Conservation (phyloP, 495 filamentous ascomycete genomes). For the Penicillium antarcticum region DNA sequence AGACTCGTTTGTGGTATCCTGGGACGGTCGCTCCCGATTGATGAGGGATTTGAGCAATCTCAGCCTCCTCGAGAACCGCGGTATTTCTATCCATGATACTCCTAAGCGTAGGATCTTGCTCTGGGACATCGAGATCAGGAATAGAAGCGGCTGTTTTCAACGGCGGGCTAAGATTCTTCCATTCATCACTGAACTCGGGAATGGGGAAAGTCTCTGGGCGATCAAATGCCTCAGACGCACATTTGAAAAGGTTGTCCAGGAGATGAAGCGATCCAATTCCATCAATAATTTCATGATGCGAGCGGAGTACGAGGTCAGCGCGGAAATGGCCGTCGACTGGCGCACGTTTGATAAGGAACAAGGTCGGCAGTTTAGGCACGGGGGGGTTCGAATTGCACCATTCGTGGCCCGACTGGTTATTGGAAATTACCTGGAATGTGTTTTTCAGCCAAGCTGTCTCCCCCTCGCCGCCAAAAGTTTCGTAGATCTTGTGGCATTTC, state of each 20-base stretch:
- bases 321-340: background rate
- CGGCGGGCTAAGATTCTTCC: conserved; percentile 23
- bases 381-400: conserved; percentile 44
- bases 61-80: conserved; percentile 7
- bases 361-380: conserved; percentile 29
- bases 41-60: conserved; percentile 20
- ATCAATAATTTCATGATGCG: conserved; percentile 47
- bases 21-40: background rate
- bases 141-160: conserved; percentile 21
- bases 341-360: conserved; percentile 33
- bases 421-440: conserved; percentile 32
- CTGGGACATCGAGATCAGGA: background rate
- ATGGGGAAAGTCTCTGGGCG: background rate
- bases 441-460: conserved; percentile 30
- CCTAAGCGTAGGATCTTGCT: conserved; percentile 7
- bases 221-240: conserved; percentile 11
- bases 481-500: conserved; percentile 39
- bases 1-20: conserved; percentile 23
- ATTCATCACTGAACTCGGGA: conserved; percentile 17
- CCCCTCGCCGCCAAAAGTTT: conserved; percentile 10
- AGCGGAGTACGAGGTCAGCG: conserved; percentile 39
- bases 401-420: conserved; percentile 23
- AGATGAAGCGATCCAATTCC: conserved; percentile 46
- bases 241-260: conserved; percentile 21
- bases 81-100: conserved; percentile 12